Evolutionary conservation across 2,329 filamentous ascomycete species (phyloP).

Genomic region (Verticillium alfalfae): DNA sequence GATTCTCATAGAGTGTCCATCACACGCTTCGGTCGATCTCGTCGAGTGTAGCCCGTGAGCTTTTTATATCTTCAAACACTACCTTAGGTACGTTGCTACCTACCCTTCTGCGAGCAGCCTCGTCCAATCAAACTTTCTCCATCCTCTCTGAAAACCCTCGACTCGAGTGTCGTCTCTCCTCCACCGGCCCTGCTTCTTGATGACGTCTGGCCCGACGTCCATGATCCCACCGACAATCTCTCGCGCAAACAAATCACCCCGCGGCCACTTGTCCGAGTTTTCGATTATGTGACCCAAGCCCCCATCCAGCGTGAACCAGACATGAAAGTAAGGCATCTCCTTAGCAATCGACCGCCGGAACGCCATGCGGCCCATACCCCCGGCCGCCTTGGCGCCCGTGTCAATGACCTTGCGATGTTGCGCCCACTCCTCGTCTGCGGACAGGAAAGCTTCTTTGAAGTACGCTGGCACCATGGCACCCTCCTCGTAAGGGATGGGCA

Average conservation of each 20-base stretch:
- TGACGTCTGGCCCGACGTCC: conserved; percentile 71
- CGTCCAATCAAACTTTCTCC: conserved; percentile 91
- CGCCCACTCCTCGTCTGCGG: conserved; percentile 86
- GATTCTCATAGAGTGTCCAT: too few relatives aligned
- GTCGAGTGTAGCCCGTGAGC: too few relatives aligned
- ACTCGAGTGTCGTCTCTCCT: conserved; percentile 61
- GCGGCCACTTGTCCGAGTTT: conserved; percentile 78
- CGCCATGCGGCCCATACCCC: conserved; percentile 70
- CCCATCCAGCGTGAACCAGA: conserved; percentile 89
- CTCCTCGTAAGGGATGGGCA: conserved; percentile 86
- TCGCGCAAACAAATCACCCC: conserved; percentile 85
- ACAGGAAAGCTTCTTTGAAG: conserved; percentile 89
- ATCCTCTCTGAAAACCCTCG: conserved; percentile 75
- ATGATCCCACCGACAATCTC: conserved; percentile 92
- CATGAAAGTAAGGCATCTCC: conserved; percentile 98
- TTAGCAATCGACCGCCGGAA: conserved; percentile 81
- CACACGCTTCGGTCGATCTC: too few relatives aligned
- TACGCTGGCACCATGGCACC: conserved; percentile 90
- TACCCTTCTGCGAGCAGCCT: conserved; percentile 43
- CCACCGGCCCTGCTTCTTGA: conserved; percentile 91
- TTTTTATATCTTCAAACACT: background rate
- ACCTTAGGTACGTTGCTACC: background rate
- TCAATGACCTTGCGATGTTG: conserved; percentile 95
- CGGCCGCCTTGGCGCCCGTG: conserved; percentile 60
- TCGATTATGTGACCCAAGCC: conserved; percentile 91